Evolutionary conservation across 768 basidiomycete species (phyloP).

Genomic region (Sistotremastrum niveocremeum): DNA sequence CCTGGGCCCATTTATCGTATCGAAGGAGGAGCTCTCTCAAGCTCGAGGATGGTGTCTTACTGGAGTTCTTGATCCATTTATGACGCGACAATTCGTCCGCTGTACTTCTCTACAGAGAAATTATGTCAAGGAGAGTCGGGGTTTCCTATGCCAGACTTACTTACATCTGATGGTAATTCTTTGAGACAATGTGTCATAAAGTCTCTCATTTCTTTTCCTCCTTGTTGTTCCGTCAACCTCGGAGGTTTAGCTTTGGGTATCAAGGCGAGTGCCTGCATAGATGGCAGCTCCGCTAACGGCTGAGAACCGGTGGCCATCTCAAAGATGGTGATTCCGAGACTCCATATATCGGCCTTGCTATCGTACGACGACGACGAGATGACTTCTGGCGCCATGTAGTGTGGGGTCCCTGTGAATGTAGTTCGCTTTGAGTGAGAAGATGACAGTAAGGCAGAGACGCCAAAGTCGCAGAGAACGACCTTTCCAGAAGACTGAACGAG

Average conservation of each 20-base stretch:
- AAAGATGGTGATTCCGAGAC: slow-evolving; percentile 87
- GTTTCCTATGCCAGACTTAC: slow-evolving; percentile 10
- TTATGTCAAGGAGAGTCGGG: neutral
- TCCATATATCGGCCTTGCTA: slow-evolving; percentile 98
- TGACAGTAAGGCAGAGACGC: slow-evolving; percentile 85
- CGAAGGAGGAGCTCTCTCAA: slow-evolving; percentile 73
- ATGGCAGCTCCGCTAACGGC: slow-evolving; percentile 65
- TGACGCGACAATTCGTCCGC: slow-evolving; percentile 82
- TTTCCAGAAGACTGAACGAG: slow-evolving; percentile 81
- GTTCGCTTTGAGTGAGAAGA: slow-evolving; percentile 83
- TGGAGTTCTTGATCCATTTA: slow-evolving; percentile 77
- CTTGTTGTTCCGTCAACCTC: slow-evolving; percentile 60
- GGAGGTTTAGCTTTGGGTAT: slow-evolving; percentile 82
- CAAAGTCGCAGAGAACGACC: slow-evolving; percentile 96
- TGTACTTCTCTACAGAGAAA: slow-evolving; percentile 48
- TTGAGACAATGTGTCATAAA: slow-evolving; percentile 75
- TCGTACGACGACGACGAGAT: slow-evolving; percentile 87
- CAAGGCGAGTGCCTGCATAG: slow-evolving; percentile 67
- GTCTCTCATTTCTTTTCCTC: slow-evolving; percentile 75
- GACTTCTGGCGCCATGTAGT: slow-evolving; percentile 99
- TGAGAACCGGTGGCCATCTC: slow-evolving; percentile 97
- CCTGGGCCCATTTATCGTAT: slow-evolving; percentile 57
- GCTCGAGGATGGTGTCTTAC: slow-evolving; percentile 51
- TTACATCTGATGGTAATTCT: slow-evolving; percentile 67
- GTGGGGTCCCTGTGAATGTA: slow-evolving; percentile 92